Evolutionary conservation across 768 basidiomycete species (phyloP).

Genomic region (Leucocoprinus birnbaumii): DNA sequence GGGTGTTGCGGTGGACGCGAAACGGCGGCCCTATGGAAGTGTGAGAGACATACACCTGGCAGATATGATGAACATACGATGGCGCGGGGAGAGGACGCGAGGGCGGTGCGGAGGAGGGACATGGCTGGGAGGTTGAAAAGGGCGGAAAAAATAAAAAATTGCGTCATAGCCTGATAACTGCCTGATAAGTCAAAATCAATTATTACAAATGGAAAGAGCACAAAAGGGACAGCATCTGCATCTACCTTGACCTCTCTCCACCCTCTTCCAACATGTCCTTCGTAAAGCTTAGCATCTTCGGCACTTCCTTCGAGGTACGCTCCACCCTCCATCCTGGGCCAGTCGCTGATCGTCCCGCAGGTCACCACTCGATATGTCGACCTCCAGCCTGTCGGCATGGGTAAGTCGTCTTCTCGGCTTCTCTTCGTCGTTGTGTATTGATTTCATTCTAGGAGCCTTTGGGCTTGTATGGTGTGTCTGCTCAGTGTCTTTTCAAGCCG

Average conservation of each 20-base stretch:
- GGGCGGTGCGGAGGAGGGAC: constrained; percentile 35
- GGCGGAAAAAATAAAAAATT: constrained; percentile 4
- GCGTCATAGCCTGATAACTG: constrained; percentile 7
- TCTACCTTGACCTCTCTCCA: constrained; percentile 12
- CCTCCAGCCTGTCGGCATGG: constrained; percentile 99
- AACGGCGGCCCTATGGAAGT: constrained; percentile 26
- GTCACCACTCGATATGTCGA: constrained; percentile 99
- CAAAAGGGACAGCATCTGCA: constrained; percentile 20
- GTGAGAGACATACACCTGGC: neutral
- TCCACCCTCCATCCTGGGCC: constrained; percentile 14
- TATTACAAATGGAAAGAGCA: constrained; percentile 13
- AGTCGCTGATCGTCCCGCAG: constrained; percentile 34
- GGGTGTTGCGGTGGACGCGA: constrained; percentile 36
- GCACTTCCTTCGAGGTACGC: constrained; percentile 91
- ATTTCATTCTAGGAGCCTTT: constrained; percentile 70
- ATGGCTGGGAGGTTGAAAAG: constrained; percentile 22
- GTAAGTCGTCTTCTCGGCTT: constrained; percentile 41
- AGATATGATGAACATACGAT: constrained; percentile 38
- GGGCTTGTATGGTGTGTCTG: constrained; percentile 89
- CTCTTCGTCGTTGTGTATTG: constrained; percentile 15
- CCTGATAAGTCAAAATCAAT: constrained; percentile 9
- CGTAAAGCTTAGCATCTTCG: constrained; percentile 98
- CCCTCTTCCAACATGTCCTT: constrained; percentile 65
- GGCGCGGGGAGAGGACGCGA: constrained; percentile 36
- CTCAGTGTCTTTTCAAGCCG: constrained; percentile 6